phyloP scores from a whole-genome alignment of 2,329 filamentous ascomycete genomes.

The Xylariales sp. region DNA sequence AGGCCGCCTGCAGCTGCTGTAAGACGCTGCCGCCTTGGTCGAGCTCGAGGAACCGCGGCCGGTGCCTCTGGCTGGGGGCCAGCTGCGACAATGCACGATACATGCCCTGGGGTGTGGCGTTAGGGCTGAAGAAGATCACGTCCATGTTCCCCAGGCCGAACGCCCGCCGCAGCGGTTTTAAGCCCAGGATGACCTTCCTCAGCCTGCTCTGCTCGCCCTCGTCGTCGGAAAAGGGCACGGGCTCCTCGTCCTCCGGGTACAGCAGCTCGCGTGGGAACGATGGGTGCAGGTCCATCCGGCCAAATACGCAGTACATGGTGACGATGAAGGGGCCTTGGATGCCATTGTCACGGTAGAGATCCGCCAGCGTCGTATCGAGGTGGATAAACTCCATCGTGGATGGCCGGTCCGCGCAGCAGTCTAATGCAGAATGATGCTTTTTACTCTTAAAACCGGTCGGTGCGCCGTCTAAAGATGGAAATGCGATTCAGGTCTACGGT shows the following conservation, averaged over 20 bases:
- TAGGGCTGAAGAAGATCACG: conserved; percentile 15
- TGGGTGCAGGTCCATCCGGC: conserved; percentile 16
- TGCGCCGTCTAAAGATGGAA: no score
- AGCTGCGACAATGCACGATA: conserved; percentile 14
- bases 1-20: conserved; percentile 8
- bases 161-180: conserved; percentile 17
- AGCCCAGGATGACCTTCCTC: conserved; percentile 14
- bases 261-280: conserved; percentile 14
- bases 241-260: conserved; percentile 18
- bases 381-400: conserved; percentile 11
- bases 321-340: conserved; percentile 15
- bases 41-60: conserved; percentile 11
- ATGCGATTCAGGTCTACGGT: no score
- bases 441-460: no score
- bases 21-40: conserved; percentile 4
- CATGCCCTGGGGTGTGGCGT: conserved; percentile 12
- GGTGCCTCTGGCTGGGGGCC: conserved; percentile 13
- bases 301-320: conserved; percentile 19
- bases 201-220: conserved; percentile 12
- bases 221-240: conserved; percentile 13
- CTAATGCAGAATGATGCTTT: no score
- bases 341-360: conserved; percentile 15
- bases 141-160: conserved; percentile 17
- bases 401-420: no score
- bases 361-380: conserved; percentile 17